A percentile compares a stretch with the other conserved stretches of the same genome.
These are phyloP conservation scores for Ilex asprella DNA, from an alignment of 257 asterid genomes.

Conservation along the genomic window DNA sequence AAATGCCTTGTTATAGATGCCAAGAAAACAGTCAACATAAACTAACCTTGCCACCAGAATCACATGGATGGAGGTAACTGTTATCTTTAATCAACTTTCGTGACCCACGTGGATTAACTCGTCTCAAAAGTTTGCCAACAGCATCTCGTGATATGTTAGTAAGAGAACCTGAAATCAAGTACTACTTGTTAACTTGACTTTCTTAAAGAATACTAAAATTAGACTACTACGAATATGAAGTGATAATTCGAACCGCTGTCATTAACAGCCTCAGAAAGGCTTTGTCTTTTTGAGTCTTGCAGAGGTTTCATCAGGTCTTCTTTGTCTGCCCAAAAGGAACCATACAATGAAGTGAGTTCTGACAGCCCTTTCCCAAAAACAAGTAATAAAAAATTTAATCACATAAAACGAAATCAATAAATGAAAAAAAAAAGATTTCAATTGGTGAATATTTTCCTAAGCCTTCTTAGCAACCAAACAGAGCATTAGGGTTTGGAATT, in stretches of 20 bases:
- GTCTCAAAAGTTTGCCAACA: constrained; percentile 57
- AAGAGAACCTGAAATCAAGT: constrained; percentile 55
- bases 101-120: constrained; percentile 36
- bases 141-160: constrained; percentile 57
- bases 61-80: constrained; percentile 42
- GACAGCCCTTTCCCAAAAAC: neutral
- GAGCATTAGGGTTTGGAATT: no score
- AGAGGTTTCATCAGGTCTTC: constrained; percentile 20
- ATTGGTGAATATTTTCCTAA: no score
- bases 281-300: constrained; percentile 7
- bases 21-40: constrained; percentile 4
- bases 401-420: neutral
- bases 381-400: no score
- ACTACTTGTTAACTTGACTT: neutral
- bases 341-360: neutral
- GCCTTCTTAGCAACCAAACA: no score
- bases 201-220: neutral
- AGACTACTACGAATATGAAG: neutral
- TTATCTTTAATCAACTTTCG: constrained; percentile 49
- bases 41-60: constrained; percentile 33
- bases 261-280: constrained; percentile 20
- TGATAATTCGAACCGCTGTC: constrained; percentile 43
- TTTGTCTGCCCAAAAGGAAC: constrained; percentile 29
- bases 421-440: no score
- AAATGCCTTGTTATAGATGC: neutral